Percentiles rank a stretch among this genome's conserved stretches.
phyloP scores from a whole-genome alignment of 768 basidiomycete species.

The Rhodotorula babjevae region DNA sequence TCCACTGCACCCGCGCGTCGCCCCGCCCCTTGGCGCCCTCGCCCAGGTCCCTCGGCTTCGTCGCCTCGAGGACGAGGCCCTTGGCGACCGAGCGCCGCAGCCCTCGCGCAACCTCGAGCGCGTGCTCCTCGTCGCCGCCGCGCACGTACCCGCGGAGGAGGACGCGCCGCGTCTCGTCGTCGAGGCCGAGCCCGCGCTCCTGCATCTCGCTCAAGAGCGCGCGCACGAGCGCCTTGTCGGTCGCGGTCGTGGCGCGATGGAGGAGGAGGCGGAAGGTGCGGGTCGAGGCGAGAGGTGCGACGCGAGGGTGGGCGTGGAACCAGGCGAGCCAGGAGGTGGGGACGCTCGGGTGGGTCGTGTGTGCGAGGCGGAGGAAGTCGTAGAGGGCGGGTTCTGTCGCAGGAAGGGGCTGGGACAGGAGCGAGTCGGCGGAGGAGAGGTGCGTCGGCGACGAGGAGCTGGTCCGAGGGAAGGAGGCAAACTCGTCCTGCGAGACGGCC shows the following conservation, averaged over 20 bases:
- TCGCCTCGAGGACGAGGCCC: neutral
- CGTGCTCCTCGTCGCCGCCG: neutral
- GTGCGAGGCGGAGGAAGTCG: neutral
- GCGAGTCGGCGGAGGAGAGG: neutral
- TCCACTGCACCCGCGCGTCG: neutral
- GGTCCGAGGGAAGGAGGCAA: neutral
- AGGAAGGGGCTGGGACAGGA: constrained; percentile 5
- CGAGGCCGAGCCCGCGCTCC: neutral
- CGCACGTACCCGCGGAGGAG: constrained; percentile 11
- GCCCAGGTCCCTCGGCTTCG: neutral
- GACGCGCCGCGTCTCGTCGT: neutral
- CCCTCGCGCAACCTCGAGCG: constrained; percentile 2
- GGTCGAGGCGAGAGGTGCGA: neutral
- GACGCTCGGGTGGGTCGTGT: neutral
- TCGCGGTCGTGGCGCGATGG: neutral
- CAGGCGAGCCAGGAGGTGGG: constrained; percentile 1
- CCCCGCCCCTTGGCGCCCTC: neutral
- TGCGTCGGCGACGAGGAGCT: neutral
- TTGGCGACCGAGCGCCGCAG: neutral
- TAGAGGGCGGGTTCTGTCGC: constrained; percentile 1
- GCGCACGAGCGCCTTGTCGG: constrained; percentile 8
- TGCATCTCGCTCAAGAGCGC: constrained; percentile 14
- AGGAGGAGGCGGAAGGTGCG: constrained; percentile 14
- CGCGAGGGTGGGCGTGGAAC: constrained; percentile 12
- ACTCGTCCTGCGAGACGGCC: neutral